A percentile compares a stretch with the other conserved stretches of the same genome.
These are phyloP conservation scores for Echinochloa phyllopogon DNA, from an alignment of 176 grass and related monocot species.

Conservation along the genomic window DNA sequence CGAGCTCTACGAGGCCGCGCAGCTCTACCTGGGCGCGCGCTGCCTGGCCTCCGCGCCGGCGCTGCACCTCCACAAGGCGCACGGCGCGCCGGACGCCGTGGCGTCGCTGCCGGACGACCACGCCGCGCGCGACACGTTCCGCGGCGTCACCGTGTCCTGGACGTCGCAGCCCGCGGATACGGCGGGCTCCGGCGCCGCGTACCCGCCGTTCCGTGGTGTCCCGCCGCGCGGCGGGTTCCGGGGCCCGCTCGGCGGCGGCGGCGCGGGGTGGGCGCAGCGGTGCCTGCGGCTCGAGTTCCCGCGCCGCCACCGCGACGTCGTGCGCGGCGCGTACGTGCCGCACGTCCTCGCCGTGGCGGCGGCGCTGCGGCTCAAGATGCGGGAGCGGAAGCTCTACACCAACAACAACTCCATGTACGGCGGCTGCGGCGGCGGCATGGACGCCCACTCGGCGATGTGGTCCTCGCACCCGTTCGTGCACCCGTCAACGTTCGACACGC, in stretches of 20 bases:
- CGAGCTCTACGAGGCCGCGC: conserved; percentile 55
- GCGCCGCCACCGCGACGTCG: conserved; percentile 44
- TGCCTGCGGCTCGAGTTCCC: conserved; percentile 60
- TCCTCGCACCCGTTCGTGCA: conserved; percentile 55
- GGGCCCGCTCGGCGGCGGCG: background rate
- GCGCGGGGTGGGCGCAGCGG: conserved; percentile 11
- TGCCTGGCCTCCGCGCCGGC: conserved; percentile 46
- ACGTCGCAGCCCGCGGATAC: conserved; percentile 37
- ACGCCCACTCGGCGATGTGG: conserved; percentile 51
- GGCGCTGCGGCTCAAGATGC: conserved; percentile 35
- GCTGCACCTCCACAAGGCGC: conserved; percentile 48
- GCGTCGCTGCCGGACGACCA: conserved; percentile 64
- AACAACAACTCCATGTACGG: conserved; percentile 31
- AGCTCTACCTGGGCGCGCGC: conserved; percentile 55
- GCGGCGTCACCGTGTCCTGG: conserved; percentile 53
- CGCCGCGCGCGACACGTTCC: conserved; percentile 55
- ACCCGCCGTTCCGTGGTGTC: background rate
- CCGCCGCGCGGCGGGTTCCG: background rate
- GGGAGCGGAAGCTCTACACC: conserved; percentile 63
- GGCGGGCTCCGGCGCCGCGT: background rate
- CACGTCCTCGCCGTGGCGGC: conserved; percentile 49
- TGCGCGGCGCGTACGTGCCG: conserved; percentile 54
- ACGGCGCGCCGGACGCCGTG: conserved; percentile 3
- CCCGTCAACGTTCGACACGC: conserved; percentile 67
- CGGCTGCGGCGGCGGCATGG: background rate